Percentiles rank a stretch among this genome's conserved stretches.
Evolutionary conservation across 306 rosid species (phyloP).

Genomic region (Sicyos baderoa): DNA sequence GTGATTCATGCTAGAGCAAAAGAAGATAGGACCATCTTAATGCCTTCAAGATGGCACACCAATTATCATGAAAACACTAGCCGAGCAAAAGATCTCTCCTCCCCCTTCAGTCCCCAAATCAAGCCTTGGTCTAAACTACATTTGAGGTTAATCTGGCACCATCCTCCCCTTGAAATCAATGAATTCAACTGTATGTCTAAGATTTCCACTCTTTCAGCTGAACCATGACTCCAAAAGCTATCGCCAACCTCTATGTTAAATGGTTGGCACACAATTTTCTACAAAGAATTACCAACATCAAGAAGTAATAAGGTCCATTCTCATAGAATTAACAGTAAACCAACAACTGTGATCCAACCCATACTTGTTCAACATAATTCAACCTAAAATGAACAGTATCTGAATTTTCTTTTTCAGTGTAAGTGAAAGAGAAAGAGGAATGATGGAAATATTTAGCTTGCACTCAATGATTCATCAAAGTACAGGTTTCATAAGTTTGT

Average conservation of each 20-base stretch:
- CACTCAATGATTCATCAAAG: constrained; percentile 4
- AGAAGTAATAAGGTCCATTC: neutral
- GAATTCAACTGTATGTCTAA: neutral
- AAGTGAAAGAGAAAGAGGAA: neutral
- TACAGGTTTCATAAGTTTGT: neutral
- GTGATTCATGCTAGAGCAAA: neutral
- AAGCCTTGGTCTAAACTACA: neutral
- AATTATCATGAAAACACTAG: neutral
- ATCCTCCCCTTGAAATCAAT: neutral
- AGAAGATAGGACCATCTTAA: neutral
- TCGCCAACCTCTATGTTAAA: neutral
- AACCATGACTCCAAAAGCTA: neutral
- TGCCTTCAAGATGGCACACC: neutral
- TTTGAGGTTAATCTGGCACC: neutral
- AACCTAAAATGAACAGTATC: neutral
- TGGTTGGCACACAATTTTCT: neutral
- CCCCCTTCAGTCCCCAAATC: neutral
- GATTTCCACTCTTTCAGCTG: neutral
- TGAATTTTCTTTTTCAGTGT: too few relatives aligned
- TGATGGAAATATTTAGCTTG: neutral
- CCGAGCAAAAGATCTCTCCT: neutral
- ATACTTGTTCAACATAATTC: neutral
- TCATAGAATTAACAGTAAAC: neutral
- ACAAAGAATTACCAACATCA: neutral
- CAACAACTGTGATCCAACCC: neutral